Evolutionary conservation across 306 rosid genomes (phyloP).

Genomic region (Adenanthera pavonina): DNA sequence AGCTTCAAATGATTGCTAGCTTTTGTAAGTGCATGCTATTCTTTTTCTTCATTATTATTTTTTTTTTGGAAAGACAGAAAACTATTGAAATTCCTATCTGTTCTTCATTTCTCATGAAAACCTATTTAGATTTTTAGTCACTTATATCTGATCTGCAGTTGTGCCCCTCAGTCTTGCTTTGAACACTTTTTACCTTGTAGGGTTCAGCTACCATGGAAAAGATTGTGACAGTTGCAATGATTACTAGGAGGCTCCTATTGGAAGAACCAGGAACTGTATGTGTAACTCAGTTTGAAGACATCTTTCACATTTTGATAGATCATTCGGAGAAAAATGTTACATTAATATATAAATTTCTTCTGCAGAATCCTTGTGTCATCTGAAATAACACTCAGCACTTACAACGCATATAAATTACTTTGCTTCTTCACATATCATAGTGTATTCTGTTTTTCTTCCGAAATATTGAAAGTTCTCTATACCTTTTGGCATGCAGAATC

Average conservation of each 20-base stretch:
- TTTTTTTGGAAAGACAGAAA: conserved; percentile 6
- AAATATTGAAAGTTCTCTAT: conserved; percentile 31
- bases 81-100: conserved; percentile 18
- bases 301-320: conserved; percentile 39
- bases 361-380: background rate
- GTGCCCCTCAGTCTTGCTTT: conserved; percentile 32
- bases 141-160: conserved; percentile 36
- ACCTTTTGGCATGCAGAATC: conserved; percentile 54
- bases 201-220: conserved; percentile 79
- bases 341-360: conserved; percentile 14
- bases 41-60: conserved; percentile 5
- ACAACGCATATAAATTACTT: background rate
- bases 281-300: conserved; percentile 38
- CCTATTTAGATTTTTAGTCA: conserved; percentile 24
- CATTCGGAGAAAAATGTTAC: conserved; percentile 25
- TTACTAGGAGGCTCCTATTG: conserved; percentile 89
- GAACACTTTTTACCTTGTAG: conserved; percentile 51
- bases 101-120: conserved; percentile 25
- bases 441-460: background rate
- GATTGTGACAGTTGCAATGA: conserved; percentile 85
- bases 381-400: background rate
- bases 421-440: background rate
- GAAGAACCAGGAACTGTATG: conserved; percentile 87
- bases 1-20: conserved; percentile 22
- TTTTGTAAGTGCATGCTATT: conserved; percentile 27